Evolutionary conservation across 148 eudicot species (phyloP).

Genomic region (Camellia granthamiana): DNA sequence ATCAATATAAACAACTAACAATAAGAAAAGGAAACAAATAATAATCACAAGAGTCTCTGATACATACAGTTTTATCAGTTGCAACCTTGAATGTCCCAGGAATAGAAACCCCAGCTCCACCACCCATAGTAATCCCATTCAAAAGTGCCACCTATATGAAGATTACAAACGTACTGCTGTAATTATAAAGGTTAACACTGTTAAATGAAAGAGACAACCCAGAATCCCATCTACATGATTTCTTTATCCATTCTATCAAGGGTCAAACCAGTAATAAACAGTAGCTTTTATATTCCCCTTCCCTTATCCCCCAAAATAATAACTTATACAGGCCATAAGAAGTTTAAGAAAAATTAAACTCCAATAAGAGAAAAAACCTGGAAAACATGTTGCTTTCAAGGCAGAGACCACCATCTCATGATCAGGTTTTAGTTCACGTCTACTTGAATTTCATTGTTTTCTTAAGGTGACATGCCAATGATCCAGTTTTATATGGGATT

Average conservation of each 20-base stretch:
- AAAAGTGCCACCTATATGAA: slow-evolving; percentile 70
- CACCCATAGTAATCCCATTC: slow-evolving; percentile 88
- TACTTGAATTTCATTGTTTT: background rate
- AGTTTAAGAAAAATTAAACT: background rate
- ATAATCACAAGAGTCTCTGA: background rate
- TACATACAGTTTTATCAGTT: slow-evolving; percentile 79
- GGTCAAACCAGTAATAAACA: background rate
- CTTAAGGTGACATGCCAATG: background rate
- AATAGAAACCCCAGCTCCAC: slow-evolving; percentile 82
- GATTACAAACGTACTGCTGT: slow-evolving; percentile 7
- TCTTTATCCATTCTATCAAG: background rate
- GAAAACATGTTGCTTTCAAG: background rate
- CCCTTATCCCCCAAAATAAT: background rate
- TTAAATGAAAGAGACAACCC: background rate
- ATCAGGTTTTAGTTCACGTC: background rate
- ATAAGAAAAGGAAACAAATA: background rate
- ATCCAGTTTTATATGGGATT: background rate
- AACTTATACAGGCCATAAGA: background rate
- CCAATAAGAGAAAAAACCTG: background rate
- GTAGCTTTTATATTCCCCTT: background rate
- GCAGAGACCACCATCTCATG: background rate
- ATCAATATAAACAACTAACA: background rate
- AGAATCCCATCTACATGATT: background rate
- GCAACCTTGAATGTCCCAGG: slow-evolving; percentile 91
- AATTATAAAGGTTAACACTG: slow-evolving; percentile 6